phyloP scores from a whole-genome alignment of 192 early-diverging fungal species.

The Allomyces arbusculus region DNA sequence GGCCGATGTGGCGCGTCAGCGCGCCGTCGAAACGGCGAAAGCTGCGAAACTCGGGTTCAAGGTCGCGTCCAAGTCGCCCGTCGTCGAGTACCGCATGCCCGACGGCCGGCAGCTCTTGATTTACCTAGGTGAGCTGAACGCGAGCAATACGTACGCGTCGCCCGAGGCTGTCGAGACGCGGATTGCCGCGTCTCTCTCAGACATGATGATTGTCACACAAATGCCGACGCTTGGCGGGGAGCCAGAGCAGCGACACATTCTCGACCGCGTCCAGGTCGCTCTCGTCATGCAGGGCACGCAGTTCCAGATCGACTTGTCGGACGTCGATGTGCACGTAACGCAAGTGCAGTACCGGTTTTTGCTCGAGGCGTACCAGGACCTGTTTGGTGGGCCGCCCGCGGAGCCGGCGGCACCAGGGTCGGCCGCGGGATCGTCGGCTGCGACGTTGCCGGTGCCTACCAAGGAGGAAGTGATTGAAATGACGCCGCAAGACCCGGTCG shows the following conservation, averaged over 20 bases:
- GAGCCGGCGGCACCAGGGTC: background rate
- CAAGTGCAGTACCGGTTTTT: slow-evolving; percentile 67
- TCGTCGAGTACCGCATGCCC: slow-evolving; percentile 56
- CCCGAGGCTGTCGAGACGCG: background rate
- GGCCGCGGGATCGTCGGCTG: too few relatives aligned
- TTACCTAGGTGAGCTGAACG: slow-evolving; percentile 62
- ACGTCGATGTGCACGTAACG: slow-evolving; percentile 56
- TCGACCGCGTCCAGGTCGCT: slow-evolving; percentile 66
- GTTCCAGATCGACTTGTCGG: slow-evolving; percentile 43
- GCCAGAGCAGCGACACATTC: slow-evolving; percentile 41
- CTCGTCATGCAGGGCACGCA: slow-evolving; percentile 40
- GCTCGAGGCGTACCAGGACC: slow-evolving; percentile 25
- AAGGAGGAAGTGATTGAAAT: background rate
- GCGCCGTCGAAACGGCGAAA: slow-evolving; percentile 54
- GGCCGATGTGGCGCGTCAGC: slow-evolving; percentile 70
- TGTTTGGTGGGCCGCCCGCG: background rate
- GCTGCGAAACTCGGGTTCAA: slow-evolving; percentile 70
- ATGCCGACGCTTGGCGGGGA: slow-evolving; percentile 7
- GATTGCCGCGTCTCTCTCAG: background rate
- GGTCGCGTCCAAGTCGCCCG: slow-evolving; percentile 61
- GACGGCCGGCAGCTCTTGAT: slow-evolving; percentile 38
- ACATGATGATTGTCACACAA: slow-evolving; percentile 4
- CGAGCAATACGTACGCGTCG: slow-evolving; percentile 33
- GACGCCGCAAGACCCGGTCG: background rate
- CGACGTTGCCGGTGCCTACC: background rate